Evolutionary conservation across 768 basidiomycete genomes (phyloP).

Genomic region (Trametes gibbosa): DNA sequence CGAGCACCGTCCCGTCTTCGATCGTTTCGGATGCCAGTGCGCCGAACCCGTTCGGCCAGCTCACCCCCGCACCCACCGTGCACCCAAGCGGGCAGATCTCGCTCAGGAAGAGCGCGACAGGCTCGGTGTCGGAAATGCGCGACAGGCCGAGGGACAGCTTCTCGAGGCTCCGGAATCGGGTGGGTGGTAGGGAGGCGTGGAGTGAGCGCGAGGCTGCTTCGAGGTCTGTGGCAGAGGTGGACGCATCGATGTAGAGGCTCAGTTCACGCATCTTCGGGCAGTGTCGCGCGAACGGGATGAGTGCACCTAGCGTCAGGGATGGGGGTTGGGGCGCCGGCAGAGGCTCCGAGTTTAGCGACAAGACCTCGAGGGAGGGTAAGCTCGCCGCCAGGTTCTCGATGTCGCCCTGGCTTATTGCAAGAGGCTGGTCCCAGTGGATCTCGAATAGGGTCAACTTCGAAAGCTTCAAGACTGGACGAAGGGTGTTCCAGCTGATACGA

Average conservation of each 20-base stretch:
- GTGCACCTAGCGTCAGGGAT: conserved; percentile 37
- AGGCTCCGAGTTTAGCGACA: conserved; percentile 28
- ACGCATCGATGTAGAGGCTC: conserved; percentile 37
- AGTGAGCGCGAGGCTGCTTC: not conserved
- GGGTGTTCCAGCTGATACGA: conserved; percentile 34
- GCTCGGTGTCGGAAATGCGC: conserved; percentile 38
- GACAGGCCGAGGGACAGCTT: conserved; percentile 52
- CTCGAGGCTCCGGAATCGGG: conserved; percentile 23
- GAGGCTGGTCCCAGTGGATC: conserved; percentile 26
- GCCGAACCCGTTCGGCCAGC: conserved; percentile 38
- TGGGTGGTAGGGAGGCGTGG: not conserved
- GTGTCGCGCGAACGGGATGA: conserved; percentile 39
- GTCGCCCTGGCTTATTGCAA: conserved; percentile 28
- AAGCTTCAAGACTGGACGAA: conserved; percentile 37
- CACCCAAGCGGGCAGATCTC: conserved; percentile 47
- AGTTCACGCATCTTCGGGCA: conserved; percentile 37
- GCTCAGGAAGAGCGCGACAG: conserved; percentile 53
- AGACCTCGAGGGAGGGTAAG: conserved; percentile 27
- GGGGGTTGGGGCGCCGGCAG: conserved; percentile 12
- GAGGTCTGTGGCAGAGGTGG: conserved; percentile 23
- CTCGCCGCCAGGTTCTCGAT: conserved; percentile 30
- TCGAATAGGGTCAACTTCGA: conserved; percentile 34
- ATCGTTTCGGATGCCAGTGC: conserved; percentile 5
- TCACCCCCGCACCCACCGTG: conserved; percentile 44
- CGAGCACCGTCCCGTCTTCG: conserved; percentile 1